Evolutionary conservation across 164 flowering plant genomes (phyloP).

Genomic region (Chimonanthus salicifolius): DNA sequence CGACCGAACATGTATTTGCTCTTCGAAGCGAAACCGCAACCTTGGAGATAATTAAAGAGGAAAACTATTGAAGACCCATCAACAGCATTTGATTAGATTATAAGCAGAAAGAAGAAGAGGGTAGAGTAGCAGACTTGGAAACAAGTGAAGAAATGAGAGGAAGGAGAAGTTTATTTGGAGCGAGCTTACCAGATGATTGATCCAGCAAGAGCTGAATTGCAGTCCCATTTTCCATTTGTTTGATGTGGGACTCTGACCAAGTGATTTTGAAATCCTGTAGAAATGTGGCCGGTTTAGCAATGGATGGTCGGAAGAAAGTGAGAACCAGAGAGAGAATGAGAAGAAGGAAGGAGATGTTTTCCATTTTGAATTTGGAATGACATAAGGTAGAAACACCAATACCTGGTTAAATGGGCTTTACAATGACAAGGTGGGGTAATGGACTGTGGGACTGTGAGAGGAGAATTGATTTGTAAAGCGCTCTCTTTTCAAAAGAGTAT

Average conservation of each 20-base stretch:
- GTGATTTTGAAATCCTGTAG: conserved; percentile 42
- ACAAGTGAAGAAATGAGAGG: not conserved
- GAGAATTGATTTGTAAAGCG: too few species aligned
- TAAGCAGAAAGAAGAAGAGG: not conserved
- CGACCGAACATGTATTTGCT: conserved; percentile 49
- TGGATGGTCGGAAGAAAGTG: not conserved
- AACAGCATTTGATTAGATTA: not conserved
- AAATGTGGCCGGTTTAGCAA: conserved; percentile 41
- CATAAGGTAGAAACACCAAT: not conserved
- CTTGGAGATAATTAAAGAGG: conserved; percentile 14
- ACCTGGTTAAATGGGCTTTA: not conserved
- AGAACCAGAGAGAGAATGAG: not conserved
- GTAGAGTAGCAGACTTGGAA: not conserved
- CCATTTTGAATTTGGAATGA: not conserved
- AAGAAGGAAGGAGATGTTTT: not conserved
- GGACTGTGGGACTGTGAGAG: too few species aligned
- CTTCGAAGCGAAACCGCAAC: conserved; percentile 66
- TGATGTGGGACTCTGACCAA: conserved; percentile 49
- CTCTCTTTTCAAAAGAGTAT: too few species aligned
- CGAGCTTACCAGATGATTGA: conserved; percentile 38
- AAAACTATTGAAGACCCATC: not conserved
- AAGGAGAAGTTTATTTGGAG: not conserved
- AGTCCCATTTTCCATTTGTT: conserved; percentile 37
- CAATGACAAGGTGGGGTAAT: too few species aligned
- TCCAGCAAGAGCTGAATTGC: conserved; percentile 49